phyloP scores from a whole-genome alignment of 1,284 basidiomycete species.

The Ustilago loliicola region DNA sequence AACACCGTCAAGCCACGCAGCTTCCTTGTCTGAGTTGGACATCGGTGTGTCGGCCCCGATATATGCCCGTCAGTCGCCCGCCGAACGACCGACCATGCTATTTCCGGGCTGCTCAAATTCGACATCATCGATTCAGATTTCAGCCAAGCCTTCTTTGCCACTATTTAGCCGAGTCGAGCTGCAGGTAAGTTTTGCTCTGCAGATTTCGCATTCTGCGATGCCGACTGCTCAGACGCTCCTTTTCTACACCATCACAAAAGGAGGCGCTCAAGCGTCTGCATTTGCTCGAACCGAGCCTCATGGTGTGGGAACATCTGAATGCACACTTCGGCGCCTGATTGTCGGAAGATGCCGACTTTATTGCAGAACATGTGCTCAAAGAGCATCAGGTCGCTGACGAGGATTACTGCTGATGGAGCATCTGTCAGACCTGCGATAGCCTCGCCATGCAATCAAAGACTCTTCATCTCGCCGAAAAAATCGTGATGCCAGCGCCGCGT shows the following conservation, averaged over 20 bases:
- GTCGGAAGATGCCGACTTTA: not conserved
- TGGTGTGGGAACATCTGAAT: constrained; percentile 8
- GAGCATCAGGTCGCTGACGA: not conserved
- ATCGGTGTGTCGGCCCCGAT: not conserved
- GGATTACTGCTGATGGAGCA: not conserved
- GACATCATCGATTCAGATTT: not conserved
- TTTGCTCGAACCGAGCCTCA: constrained; percentile 6
- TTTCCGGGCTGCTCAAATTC: not conserved
- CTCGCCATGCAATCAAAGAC: not conserved
- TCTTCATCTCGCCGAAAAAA: not conserved
- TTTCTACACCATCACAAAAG: not conserved
- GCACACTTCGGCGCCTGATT: not conserved
- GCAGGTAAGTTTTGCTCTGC: not conserved
- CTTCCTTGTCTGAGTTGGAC: not conserved
- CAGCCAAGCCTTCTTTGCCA: not conserved
- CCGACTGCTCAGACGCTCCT: not conserved
- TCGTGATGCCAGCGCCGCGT: not conserved
- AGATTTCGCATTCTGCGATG: not conserved
- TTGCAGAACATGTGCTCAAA: not conserved
- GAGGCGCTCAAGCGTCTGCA: not conserved
- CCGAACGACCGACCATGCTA: not conserved
- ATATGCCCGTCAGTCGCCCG: not conserved
- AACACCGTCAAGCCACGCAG: not conserved
- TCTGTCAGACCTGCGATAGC: not conserved
- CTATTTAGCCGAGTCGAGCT: not conserved